Base-by-base conservation (phyloP, 106 monocot species). In the Dendrobium chrysotoxum region DNA sequence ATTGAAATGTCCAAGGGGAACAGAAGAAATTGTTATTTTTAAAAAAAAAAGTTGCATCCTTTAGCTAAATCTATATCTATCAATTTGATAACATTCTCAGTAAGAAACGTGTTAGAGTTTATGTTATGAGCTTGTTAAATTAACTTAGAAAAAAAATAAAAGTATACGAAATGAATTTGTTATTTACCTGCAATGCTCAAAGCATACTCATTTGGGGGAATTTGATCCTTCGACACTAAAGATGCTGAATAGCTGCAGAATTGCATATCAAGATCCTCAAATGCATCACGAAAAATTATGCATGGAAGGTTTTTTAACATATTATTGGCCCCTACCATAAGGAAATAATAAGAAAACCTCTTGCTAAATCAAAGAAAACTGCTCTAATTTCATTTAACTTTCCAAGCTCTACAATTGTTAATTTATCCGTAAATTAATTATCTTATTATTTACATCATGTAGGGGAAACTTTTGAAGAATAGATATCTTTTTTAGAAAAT, bases 191-290 rank as follows among this genome's bases (percentile, higher is more conserved):
- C 88, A 65, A 97, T 57, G 40, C 80, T 80, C 81, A 89, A 47
- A 31, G 90, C 90, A 88, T 97, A 97, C 39, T 89, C 77, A 44
- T 31, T 78, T 61, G 90, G 79, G 77, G 94, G 85, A 20, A 97
- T 84, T 18, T 86, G 73, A 28, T 86, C 85, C 25, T 76, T 83
- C 7, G 94, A 91, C 21, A 94, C 87, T 35, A 92, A 86, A 5
- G 92, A 88, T 75, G 77, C 87, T 6, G 96, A 97, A 84, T 97
- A 94, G 45, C 96, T 97, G 83, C 18, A 31, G 73, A 16, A 41
- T 66, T 72, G 17, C 7, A 75, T 8, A 65, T 7, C 64, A 65
- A 50, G 23, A 25, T 65, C 25, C 11, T 65, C 64, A 65, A 25
- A 65, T 23, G 64, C 7, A 65, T 5, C 23, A 65, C 25, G 64